Percentiles rank a stretch among this genome's conserved stretches.
These are phyloP conservation scores for Colletotrichum sp. DNA, from an alignment of 2,329 filamentous ascomycete genomes.

Conservation along the genomic window DNA sequence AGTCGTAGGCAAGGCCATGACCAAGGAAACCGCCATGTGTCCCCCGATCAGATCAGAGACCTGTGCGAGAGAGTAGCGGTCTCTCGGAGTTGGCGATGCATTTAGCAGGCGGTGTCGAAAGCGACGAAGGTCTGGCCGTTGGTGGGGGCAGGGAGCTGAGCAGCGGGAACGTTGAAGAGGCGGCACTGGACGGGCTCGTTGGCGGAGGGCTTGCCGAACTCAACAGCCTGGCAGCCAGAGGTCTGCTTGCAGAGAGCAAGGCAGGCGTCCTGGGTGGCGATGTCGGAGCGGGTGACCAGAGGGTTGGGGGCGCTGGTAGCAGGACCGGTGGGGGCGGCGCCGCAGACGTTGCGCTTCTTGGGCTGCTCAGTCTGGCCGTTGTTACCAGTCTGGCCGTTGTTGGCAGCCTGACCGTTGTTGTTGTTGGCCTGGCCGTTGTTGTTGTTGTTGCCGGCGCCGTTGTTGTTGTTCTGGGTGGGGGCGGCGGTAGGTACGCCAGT, in stretches of 20 bases:
- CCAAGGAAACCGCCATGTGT: background rate
- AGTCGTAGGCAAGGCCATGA: background rate
- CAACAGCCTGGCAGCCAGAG: conserved; percentile 29
- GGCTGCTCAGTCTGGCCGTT: background rate
- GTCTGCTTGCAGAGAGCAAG: conserved; percentile 14
- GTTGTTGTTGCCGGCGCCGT: background rate
- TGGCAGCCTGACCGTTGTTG: background rate
- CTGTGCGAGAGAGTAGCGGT: background rate
- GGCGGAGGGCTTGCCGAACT: conserved; percentile 27
- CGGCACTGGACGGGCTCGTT: conserved; percentile 5
- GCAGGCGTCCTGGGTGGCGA: conserved; percentile 12
- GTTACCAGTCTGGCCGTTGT: background rate
- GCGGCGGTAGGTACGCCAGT: background rate
- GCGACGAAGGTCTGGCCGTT: conserved; percentile 10
- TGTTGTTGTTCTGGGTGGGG: background rate
- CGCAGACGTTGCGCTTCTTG: conserved; percentile 7
- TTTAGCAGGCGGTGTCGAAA: conserved; percentile 9
- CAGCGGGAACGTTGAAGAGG: conserved; percentile 8
- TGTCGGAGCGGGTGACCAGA: background rate
- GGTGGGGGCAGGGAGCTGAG: conserved; percentile 9
- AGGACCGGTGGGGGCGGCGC: conserved; percentile 11
- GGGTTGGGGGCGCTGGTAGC: background rate
- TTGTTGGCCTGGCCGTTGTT: background rate
- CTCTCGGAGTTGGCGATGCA: background rate
- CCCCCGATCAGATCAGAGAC: background rate